Conservation (phyloP, 306 rosid genomes). For the Malus orientalis region DNA sequence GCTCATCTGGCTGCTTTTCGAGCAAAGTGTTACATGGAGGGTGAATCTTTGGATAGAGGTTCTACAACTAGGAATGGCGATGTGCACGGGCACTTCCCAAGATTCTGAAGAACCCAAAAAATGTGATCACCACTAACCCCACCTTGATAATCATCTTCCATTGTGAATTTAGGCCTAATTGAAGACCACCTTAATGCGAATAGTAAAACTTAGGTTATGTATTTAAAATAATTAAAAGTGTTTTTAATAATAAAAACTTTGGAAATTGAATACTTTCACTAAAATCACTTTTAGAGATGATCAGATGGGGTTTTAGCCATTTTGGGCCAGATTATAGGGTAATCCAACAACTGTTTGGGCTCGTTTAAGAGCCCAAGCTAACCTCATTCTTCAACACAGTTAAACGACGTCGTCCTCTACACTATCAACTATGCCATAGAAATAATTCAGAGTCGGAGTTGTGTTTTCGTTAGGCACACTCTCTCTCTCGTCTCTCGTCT, state of each 20-base stretch:
- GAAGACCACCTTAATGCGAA: too few relatives aligned
- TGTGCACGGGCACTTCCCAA: background rate
- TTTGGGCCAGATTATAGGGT: background rate
- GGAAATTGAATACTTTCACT: too few relatives aligned
- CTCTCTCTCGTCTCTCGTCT: background rate
- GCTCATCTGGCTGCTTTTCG: background rate
- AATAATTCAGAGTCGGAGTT: background rate
- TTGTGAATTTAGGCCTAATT: too few relatives aligned
- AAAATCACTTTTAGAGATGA: too few relatives aligned
- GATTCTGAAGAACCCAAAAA: too few relatives aligned
- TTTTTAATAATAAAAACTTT: too few relatives aligned
- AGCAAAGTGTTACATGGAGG: background rate
- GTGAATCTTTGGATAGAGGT: background rate
- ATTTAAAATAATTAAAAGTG: too few relatives aligned
- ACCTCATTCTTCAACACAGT: background rate
- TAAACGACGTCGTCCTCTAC: background rate
- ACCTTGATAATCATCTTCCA: too few relatives aligned
- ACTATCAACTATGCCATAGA: background rate
- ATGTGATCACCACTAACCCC: too few relatives aligned
- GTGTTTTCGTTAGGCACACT: conserved; percentile 15
- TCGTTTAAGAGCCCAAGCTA: background rate
- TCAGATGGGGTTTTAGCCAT: background rate
- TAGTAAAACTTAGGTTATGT: too few relatives aligned
- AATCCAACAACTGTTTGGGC: background rate
- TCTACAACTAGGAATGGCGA: background rate